Evolutionary conservation across 805 yeast genomes (phyloP).

Genomic region (Metschnikowia peoriensis): DNA sequence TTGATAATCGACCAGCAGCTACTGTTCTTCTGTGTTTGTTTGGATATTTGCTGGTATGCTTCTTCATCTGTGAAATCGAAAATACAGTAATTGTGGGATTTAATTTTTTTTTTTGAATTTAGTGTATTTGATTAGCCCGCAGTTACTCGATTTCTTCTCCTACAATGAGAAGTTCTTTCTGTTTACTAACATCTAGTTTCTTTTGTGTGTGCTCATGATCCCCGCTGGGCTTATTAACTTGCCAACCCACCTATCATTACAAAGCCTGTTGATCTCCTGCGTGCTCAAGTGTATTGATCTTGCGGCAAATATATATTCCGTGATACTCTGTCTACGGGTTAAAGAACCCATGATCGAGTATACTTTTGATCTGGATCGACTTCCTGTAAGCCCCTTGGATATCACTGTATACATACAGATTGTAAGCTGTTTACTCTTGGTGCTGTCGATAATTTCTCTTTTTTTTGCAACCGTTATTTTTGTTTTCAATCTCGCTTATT

Average conservation of each 20-base stretch:
- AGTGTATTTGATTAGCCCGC: not conserved
- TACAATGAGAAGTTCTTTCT: not conserved
- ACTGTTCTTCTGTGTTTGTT: slow-evolving; percentile 20
- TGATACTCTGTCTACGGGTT: slow-evolving; percentile 21
- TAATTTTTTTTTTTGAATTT: not conserved
- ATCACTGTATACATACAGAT: slow-evolving; percentile 30
- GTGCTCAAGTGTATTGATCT: slow-evolving; percentile 23
- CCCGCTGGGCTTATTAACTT: slow-evolving; percentile 14
- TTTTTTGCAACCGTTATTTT: slow-evolving; percentile 15
- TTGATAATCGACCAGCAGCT: slow-evolving; percentile 31
- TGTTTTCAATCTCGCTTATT: slow-evolving; percentile 6
- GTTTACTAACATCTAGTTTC: slow-evolving; percentile 9
- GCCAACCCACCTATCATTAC: slow-evolving; percentile 9
- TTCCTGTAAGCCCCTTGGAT: slow-evolving; percentile 20
- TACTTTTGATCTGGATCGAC: slow-evolving; percentile 20
- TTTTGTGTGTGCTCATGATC: slow-evolving; percentile 14
- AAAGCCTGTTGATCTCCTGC: slow-evolving; percentile 18
- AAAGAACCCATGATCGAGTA: slow-evolving; percentile 25
- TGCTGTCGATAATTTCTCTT: slow-evolving; percentile 17
- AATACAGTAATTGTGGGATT: not conserved
- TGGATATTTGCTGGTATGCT: slow-evolving; percentile 18
- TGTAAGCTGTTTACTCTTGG: slow-evolving; percentile 12
- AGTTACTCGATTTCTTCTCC: not conserved
- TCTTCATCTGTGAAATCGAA: not conserved
- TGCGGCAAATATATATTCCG: slow-evolving; percentile 17